Evolutionary conservation across 2,329 filamentous ascomycete species (phyloP).

Genomic region (Leptographium flavum): DNA sequence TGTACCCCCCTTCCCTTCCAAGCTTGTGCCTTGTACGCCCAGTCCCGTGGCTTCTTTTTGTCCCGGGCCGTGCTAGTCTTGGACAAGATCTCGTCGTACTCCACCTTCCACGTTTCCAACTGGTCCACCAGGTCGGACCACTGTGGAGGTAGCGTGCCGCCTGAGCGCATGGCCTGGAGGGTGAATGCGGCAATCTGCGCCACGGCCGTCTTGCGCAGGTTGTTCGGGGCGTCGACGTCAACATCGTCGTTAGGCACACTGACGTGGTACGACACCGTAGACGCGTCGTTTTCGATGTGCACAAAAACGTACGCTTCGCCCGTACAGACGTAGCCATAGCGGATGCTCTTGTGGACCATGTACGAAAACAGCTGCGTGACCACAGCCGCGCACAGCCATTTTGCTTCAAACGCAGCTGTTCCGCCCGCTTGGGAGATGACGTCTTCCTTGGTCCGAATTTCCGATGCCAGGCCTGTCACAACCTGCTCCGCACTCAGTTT

Average conservation of each 20-base stretch:
- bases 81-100: neutral
- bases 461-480: constrained; percentile 17
- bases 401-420: constrained; percentile 16
- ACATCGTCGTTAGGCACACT: constrained; percentile 5
- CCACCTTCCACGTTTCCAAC: neutral
- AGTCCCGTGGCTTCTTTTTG: neutral
- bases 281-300: neutral
- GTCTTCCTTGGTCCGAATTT: constrained; percentile 20
- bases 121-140: neutral
- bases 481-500: constrained; percentile 21
- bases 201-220: neutral
- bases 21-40: neutral
- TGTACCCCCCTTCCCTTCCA: too few relatives aligned
- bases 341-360: constrained; percentile 17
- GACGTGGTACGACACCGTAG: neutral
- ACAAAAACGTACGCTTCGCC: neutral
- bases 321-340: constrained; percentile 22
- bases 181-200: neutral
- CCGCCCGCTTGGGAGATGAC: constrained; percentile 20
- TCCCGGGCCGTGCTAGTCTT: neutral
- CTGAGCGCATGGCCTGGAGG: neutral
- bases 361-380: constrained; percentile 24
- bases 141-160: neutral
- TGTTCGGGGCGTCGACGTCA: neutral
- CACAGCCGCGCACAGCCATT: constrained; percentile 19